A percentile compares a stretch with the other conserved stretches of the same genome.
Evolutionary conservation across 176 grass and related monocot genomes (phyloP).

Genomic region (Aegilops speltoides): DNA sequence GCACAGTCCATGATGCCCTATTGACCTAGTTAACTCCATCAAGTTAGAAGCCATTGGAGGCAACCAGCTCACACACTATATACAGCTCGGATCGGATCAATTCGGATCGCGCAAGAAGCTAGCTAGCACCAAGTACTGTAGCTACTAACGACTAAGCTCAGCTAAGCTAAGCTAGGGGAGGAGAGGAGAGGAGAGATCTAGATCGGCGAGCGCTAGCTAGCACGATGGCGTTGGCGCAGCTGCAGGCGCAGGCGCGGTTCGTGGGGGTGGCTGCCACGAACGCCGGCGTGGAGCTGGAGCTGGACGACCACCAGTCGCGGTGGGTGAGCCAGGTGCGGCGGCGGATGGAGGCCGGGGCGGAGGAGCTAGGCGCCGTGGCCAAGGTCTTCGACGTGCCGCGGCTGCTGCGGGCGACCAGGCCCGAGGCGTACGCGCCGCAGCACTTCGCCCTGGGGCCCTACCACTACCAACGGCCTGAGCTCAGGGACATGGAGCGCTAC

Average conservation of each 20-base stretch:
- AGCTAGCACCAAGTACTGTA: not conserved
- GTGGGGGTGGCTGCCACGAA: constrained; percentile 27
- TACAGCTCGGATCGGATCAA: no score
- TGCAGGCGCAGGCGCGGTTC: constrained; percentile 35
- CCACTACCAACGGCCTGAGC: constrained; percentile 71
- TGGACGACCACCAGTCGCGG: constrained; percentile 47
- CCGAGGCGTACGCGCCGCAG: constrained; percentile 71
- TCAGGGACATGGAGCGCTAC: constrained; percentile 87
- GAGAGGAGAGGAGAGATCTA: not conserved
- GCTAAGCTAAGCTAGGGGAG: not conserved
- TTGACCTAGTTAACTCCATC: no score
- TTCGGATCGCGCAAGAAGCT: no score
- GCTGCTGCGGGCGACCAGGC: constrained; percentile 36
- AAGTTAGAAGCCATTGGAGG: no score
- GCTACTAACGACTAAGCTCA: not conserved
- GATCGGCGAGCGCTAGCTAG: not conserved
- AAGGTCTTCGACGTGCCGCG: constrained; percentile 69
- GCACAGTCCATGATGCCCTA: not conserved
- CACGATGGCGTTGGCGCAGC: constrained; percentile 21
- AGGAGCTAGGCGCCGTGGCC: constrained; percentile 45
- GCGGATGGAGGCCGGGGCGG: constrained; percentile 43
- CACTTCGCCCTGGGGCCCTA: constrained; percentile 71
- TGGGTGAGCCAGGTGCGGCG: constrained; percentile 66
- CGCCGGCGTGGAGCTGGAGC: constrained; percentile 12
- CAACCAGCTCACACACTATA: no score